phyloP scores from a whole-genome alignment of 108 stramenopile genomes.

The Skeletonema tropicum region DNA sequence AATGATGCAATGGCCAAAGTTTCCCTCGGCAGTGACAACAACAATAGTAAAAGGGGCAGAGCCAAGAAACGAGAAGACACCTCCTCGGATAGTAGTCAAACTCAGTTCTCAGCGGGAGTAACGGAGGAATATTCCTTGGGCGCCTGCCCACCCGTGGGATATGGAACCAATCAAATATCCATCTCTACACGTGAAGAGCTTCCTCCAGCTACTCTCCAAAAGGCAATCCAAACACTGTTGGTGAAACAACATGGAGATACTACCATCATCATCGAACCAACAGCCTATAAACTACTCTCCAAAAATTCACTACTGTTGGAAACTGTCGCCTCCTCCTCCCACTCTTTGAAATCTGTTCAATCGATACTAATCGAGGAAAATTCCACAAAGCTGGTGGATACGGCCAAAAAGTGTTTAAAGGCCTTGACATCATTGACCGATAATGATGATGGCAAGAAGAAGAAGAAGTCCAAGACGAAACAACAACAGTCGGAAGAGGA shows the following conservation, averaged over 20 bases:
- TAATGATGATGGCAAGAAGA: not conserved
- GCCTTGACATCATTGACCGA: constrained; percentile 4
- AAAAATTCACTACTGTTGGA: constrained; percentile 2
- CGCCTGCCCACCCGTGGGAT: constrained; percentile 16
- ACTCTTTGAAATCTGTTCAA: not conserved
- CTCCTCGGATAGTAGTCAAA: not conserved
- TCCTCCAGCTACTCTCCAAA: not conserved
- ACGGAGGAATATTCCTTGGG: not conserved
- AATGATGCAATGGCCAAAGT: constrained; percentile 13
- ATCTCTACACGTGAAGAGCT: not conserved
- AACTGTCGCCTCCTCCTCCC: constrained; percentile 17
- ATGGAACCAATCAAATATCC: constrained; percentile 4
- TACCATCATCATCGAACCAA: not conserved
- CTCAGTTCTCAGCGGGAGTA: not conserved
- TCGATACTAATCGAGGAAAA: constrained; percentile 22
- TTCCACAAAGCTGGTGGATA: constrained; percentile 12
- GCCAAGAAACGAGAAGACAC: not conserved
- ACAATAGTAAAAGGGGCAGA: not conserved
- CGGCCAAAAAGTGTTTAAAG: constrained; percentile 20
- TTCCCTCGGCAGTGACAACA: not conserved
- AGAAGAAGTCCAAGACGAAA: not conserved
- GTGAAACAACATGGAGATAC: not conserved
- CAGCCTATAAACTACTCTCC: not conserved
- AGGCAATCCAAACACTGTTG: constrained; percentile 5
- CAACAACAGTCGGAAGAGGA: not conserved